These are phyloP conservation scores for Dicorynia guianensis DNA, from an alignment of 306 rosid genomes.

Conservation along the genomic window DNA sequence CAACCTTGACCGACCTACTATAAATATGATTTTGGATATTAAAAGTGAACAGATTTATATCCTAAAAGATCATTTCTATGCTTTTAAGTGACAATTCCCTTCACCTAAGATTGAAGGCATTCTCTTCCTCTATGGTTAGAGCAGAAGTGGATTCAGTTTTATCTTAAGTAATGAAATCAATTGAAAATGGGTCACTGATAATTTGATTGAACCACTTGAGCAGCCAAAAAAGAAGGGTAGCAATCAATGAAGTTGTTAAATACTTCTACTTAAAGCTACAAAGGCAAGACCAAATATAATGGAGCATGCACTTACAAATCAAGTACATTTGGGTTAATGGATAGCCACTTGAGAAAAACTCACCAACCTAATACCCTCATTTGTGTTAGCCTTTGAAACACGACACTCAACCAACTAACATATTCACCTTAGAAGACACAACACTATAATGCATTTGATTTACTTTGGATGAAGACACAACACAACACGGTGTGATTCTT, in stretches of 20 bases:
- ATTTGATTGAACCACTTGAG: conserved; percentile 17
- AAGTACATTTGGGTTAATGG: conserved; percentile 25
- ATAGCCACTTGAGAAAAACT: conserved; percentile 25
- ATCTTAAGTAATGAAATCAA: neutral
- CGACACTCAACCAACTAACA: conserved; percentile 32
- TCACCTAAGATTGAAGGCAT: conserved; percentile 35
- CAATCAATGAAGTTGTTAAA: conserved; percentile 24
- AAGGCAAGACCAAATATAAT: conserved; percentile 28
- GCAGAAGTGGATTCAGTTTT: neutral
- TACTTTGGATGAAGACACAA: conserved; percentile 16
- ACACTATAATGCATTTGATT: neutral
- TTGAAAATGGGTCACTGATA: conserved; percentile 16
- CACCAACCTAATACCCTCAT: conserved; percentile 35
- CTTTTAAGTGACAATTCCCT: conserved; percentile 38
- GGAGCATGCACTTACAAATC: conserved; percentile 27
- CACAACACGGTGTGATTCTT: neutral
- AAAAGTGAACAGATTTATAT: conserved; percentile 30
- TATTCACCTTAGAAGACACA: conserved; percentile 55
- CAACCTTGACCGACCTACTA: conserved; percentile 30
- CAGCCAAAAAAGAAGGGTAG: neutral
- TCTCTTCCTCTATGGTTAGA: neutral
- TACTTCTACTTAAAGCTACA: conserved; percentile 43
- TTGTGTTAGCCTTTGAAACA: conserved; percentile 20
- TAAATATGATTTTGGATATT: conserved; percentile 49
- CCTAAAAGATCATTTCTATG: conserved; percentile 25